Percentiles rank a stretch among this genome's conserved stretches.
Evolutionary conservation across 305 asterid genomes (phyloP).

Genomic region (Nicotiana rustica): DNA sequence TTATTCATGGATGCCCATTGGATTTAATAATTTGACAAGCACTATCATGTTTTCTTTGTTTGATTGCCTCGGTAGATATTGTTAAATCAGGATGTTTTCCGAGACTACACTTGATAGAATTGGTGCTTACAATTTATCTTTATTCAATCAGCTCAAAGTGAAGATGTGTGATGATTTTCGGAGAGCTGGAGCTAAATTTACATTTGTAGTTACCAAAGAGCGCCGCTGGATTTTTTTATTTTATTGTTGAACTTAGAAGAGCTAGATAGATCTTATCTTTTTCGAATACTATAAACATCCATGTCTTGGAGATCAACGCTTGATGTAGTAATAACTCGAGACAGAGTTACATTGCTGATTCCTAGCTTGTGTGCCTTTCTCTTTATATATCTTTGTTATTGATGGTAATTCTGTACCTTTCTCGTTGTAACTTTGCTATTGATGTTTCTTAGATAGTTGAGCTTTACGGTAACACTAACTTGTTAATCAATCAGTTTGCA

Average conservation of each 20-base stretch:
- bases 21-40: slow-evolving; percentile 12
- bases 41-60: slow-evolving; percentile 22
- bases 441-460: slow-evolving; percentile 29
- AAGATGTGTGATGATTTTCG: slow-evolving; percentile 82
- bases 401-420: not conserved
- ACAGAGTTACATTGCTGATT: not conserved
- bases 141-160: slow-evolving; percentile 82
- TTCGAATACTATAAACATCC: slow-evolving; percentile 7
- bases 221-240: slow-evolving; percentile 40
- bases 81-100: slow-evolving; percentile 12
- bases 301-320: not conserved
- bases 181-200: slow-evolving; percentile 56
- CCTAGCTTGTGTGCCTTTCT: not conserved
- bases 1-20: not conserved
- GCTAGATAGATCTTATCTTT: slow-evolving; percentile 35
- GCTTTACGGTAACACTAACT: slow-evolving; percentile 42
- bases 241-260: slow-evolving; percentile 34
- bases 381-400: not conserved
- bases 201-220: slow-evolving; percentile 44
- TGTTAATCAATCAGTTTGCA: slow-evolving; percentile 65
- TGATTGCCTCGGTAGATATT: not conserved
- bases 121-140: slow-evolving; percentile 51
- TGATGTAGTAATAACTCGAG: not conserved
- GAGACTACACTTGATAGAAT: slow-evolving; percentile 18
- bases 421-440: slow-evolving; percentile 21